phyloP scores from a whole-genome alignment of 2,329 filamentous ascomycete species.

The Aspergillaceae sp. region DNA sequence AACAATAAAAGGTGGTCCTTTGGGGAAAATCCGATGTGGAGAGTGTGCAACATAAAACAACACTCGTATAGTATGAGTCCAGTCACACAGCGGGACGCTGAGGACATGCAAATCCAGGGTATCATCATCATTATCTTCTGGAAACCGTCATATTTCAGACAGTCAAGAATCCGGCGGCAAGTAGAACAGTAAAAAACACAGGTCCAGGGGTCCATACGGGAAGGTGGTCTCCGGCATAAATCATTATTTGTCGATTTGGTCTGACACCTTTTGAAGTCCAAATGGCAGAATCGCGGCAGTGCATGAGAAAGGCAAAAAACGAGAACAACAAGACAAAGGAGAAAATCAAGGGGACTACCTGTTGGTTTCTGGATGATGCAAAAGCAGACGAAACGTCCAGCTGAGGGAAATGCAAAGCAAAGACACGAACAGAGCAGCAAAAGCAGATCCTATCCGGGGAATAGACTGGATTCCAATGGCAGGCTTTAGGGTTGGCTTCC shows the following conservation, averaged over 20 bases:
- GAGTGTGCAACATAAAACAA: slow-evolving; percentile 34
- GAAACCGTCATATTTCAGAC: slow-evolving; percentile 11
- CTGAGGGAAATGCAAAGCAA: slow-evolving; percentile 19
- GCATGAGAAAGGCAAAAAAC: slow-evolving; percentile 8
- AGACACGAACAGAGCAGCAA: slow-evolving; percentile 8
- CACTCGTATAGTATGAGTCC: slow-evolving; percentile 31
- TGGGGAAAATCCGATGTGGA: slow-evolving; percentile 12
- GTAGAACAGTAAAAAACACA: neutral
- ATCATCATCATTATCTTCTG: slow-evolving; percentile 19
- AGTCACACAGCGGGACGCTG: slow-evolving; percentile 26
- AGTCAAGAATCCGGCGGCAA: slow-evolving; percentile 7
- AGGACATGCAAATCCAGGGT: slow-evolving; percentile 14
- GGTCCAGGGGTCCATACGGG: neutral
- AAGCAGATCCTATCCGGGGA: slow-evolving; percentile 27
- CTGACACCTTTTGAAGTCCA: slow-evolving; percentile 3
- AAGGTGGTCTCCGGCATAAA: neutral
- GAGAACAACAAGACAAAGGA: slow-evolving; percentile 16
- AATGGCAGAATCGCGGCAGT: slow-evolving; percentile 11
- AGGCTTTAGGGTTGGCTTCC: slow-evolving; percentile 11
- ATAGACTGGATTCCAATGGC: slow-evolving; percentile 22
- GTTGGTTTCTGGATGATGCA: slow-evolving; percentile 23
- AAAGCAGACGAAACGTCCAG: slow-evolving; percentile 3
- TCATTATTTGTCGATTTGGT: no score
- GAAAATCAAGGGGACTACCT: slow-evolving; percentile 37
- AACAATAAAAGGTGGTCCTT: slow-evolving; percentile 9